These are phyloP conservation scores for Penicillium herquei DNA, from an alignment of 495 filamentous ascomycete genomes.

Conservation along the genomic window DNA sequence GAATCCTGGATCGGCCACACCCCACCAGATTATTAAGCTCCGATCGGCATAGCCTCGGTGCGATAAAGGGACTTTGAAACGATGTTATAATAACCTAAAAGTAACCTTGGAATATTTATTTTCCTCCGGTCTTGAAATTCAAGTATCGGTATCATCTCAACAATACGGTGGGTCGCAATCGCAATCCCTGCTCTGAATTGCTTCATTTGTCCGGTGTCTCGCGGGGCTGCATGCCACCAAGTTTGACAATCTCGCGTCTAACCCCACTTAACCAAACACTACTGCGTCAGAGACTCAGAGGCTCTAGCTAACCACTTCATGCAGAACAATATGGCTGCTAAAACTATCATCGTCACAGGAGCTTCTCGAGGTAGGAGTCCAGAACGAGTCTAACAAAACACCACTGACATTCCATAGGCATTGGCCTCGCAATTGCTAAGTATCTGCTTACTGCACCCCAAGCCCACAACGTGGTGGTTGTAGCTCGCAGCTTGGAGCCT, in stretches of 20 bases:
- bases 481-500: constrained; percentile 66
- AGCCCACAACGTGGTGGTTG: constrained; percentile 68
- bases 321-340: constrained; percentile 33
- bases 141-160: not conserved
- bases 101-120: not conserved
- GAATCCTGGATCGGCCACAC: too few relatives aligned
- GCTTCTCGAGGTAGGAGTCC: constrained; percentile 54
- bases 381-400: not conserved
- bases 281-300: not conserved
- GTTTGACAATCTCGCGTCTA: too few relatives aligned
- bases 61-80: not conserved
- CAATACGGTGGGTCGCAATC: not conserved
- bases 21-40: constrained; percentile 3
- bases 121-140: not conserved
- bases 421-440: constrained; percentile 76
- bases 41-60: not conserved
- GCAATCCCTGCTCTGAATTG: not conserved
- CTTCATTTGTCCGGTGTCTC: not conserved
- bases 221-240: too few relatives aligned
- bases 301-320: not conserved
- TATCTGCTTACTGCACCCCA: constrained; percentile 61
- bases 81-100: too few relatives aligned
- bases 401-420: constrained; percentile 47
- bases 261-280: not conserved
- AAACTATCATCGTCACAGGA: constrained; percentile 63